Conservation (phyloP, 1,284 basidiomycete genomes). For the Rhodotorula sp. region DNA sequence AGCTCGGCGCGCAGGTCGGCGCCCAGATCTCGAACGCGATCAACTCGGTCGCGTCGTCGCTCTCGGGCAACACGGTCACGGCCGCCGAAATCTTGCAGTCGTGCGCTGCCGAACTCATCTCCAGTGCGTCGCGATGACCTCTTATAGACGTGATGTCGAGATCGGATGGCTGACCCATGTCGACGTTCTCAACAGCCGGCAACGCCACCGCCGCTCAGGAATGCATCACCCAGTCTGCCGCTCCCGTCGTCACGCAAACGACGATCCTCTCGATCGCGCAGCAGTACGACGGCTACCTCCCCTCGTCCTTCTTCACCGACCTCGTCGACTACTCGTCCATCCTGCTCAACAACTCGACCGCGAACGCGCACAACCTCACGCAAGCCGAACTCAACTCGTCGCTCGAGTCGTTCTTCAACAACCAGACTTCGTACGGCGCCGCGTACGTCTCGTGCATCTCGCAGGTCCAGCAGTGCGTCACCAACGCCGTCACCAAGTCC, state of each 20-base stretch:
- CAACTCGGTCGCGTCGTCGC: slow-evolving; percentile 35
- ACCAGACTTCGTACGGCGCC: slow-evolving; percentile 40
- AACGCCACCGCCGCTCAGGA: slow-evolving; percentile 39
- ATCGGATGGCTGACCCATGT: background rate
- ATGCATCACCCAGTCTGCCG: slow-evolving; percentile 33
- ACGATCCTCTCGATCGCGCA: slow-evolving; percentile 39
- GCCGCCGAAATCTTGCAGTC: slow-evolving; percentile 40
- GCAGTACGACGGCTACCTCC: slow-evolving; percentile 40
- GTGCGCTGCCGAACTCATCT: slow-evolving; percentile 39
- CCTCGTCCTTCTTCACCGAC: slow-evolving; percentile 43
- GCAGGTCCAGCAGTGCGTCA: slow-evolving; percentile 42
- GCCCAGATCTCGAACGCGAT: slow-evolving; percentile 42
- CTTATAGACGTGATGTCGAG: too few relatives aligned
- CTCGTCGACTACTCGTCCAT: slow-evolving; percentile 33
- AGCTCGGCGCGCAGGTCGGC: slow-evolving; percentile 36
- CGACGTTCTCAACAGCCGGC: slow-evolving; percentile 20
- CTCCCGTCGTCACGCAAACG: slow-evolving; percentile 34
- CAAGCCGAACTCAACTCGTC: slow-evolving; percentile 29
- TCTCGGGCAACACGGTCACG: slow-evolving; percentile 42
- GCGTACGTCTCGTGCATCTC: slow-evolving; percentile 39
- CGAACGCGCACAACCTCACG: slow-evolving; percentile 34
- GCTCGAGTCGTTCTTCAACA: slow-evolving; percentile 42
- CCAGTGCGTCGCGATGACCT: slow-evolving; percentile 8
- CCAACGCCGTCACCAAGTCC: slow-evolving; percentile 29
- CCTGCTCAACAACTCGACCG: slow-evolving; percentile 27